Base-by-base conservation (phyloP, 495 filamentous ascomycete genomes). In the Aspergillus baeticus region DNA sequence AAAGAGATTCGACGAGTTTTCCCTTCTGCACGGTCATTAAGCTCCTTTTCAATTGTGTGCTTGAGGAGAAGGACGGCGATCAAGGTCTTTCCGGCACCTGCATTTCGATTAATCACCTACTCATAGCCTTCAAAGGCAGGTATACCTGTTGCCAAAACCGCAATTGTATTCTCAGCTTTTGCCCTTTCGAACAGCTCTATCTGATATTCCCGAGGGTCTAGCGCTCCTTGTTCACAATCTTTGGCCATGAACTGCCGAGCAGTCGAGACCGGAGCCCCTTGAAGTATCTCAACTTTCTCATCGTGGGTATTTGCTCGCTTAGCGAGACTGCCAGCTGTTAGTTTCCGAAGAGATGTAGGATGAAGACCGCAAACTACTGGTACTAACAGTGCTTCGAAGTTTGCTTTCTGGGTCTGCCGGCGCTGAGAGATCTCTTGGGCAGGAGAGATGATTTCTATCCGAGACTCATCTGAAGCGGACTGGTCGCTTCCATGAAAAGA, bases 51-150 rank as follows among this genome's bases (percentile, higher is more conserved):
- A 15, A 98, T 76, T 18, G 86, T 83, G 60, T 94, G 82, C 42
- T 86, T 85, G 15, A 98, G 75, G 6, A 98, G 81, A 26, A 98
- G 77, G 14, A 91, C 93, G 0, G 95, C 94, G 62, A 98, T 97
- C 21, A 97, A 76, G 0, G 94, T 98, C 68, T 98, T 98, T 14
- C 94, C 94, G n/a, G 95, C 92, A 35, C 94, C 89, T 91, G 37
- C 8, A 23, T 15, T 39, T 37, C 15, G 7, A 18, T 60, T 45
- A 43, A 13, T 8, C 4, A 38, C 17, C 5, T 18, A 11, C 18
- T 14, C 20, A 46, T 13, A 10, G 6, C 26, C 18, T 50, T 20
- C 8, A 17, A 13, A 22, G 33, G 42, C 29, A 21, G 6, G 31
- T 10, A 60, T 66, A 88, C 88, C 92, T 34, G 94, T 97, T 67